Base-by-base conservation (phyloP, 1,139 yeast genomes). In the Magnusiomyces sp. region DNA sequence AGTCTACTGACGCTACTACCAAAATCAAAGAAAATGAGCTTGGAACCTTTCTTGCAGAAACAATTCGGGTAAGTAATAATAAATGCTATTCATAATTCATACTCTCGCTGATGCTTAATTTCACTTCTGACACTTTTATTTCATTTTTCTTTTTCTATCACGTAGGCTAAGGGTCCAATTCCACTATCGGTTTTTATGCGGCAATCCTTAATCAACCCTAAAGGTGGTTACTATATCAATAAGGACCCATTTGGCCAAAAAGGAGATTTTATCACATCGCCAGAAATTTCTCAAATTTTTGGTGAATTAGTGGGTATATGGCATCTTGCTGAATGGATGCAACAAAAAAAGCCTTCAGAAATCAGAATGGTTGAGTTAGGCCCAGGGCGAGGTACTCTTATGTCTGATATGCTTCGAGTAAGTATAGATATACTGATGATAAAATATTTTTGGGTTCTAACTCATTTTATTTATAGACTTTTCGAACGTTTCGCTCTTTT, bases 241-340 rank as follows among this genome's bases (percentile, higher is more conserved):
- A 69, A 82, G 57, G 81, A 86, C 58, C 95, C 95, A 0, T 70
- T 87, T 40, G 88, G 86, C 51, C 56, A 70, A 0, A 60, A 64
- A 11, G 95, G 95, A 4, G 95, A 87, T 65, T 87, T 87, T 63
- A 75, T 83, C 50, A 87, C 95, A 0, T 82, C 92, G 0, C 95
- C 95, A 0, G 95, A 87, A 66, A 85, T 87, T 47, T 83, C 94
- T 2, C 88, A 87, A 45, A 83, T 86, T 68, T 87, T 87, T 70
- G 95, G 95, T 10, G 95, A 87, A 62, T 77, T 86, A 71, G 74
- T 86, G 50, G 95, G 95, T 0, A 70, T 87, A 9, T 87, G 95
- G 89, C 49, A 68, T 10, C 53, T 69, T 31, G 62, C 72, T 1
- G 73, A 77, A 27, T 85, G 90, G 87, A 60, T 76, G 48, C 66